phyloP scores from a whole-genome alignment of 1,284 basidiomycete species.

The Puccinia novopanici region DNA sequence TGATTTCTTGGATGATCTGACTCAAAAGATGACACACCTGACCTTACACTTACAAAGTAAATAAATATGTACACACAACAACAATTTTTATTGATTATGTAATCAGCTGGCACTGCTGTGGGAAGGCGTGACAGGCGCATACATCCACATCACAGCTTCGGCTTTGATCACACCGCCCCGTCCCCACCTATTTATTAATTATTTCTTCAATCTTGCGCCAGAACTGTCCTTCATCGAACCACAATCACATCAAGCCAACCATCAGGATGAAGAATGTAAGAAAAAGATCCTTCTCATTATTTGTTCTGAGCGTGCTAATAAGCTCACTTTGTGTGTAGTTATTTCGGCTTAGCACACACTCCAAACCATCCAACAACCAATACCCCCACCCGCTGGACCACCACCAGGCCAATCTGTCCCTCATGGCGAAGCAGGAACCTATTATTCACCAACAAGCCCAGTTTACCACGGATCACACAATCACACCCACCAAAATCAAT shows the following conservation, averaged over 20 bases:
- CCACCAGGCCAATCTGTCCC: conserved; percentile 24
- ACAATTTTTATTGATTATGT: not conserved
- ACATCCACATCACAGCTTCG: not conserved
- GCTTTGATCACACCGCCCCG: not conserved
- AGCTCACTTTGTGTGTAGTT: no score
- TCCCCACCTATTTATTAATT: not conserved
- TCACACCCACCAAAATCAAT: conserved; percentile 17
- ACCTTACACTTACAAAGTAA: no score
- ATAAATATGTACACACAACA: no score
- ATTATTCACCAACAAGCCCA: not conserved
- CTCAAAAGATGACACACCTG: no score
- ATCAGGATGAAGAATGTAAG: no score
- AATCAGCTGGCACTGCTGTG: not conserved
- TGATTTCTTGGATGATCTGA: no score
- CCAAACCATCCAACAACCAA: not conserved
- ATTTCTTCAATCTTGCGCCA: not conserved
- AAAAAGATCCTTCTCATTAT: no score
- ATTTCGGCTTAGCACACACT: conserved; percentile 2
- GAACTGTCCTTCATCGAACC: not conserved
- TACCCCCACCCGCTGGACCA: conserved; percentile 29
- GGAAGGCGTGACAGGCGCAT: not conserved
- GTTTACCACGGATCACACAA: not conserved
- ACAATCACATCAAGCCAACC: no score
- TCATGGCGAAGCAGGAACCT: conserved; percentile 8
- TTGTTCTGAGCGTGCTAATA: no score